Evolutionary conservation across 2,329 filamentous ascomycete genomes (phyloP).

Genomic region (Zymoseptoria crescenta): DNA sequence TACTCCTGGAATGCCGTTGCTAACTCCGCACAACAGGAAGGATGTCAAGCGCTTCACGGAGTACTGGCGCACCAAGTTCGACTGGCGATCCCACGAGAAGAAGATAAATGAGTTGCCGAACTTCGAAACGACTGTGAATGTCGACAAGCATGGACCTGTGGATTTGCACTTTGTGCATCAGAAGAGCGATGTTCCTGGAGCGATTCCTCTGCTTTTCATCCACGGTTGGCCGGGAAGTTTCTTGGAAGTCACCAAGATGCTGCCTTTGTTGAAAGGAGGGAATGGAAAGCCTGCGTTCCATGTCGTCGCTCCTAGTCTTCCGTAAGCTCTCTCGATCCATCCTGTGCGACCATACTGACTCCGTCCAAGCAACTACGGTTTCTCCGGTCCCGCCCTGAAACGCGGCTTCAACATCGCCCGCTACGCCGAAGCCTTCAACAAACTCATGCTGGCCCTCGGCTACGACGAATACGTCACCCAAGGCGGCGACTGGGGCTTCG

Average conservation of each 20-base stretch:
- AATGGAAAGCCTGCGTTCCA: conserved; percentile 50
- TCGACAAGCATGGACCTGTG: conserved; percentile 52
- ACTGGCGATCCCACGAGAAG: conserved; percentile 55
- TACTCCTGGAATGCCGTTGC: background rate
- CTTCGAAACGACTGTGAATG: conserved; percentile 45
- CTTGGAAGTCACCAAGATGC: conserved; percentile 56
- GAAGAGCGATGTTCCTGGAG: conserved; percentile 41
- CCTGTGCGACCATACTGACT: background rate
- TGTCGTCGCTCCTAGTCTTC: conserved; percentile 51
- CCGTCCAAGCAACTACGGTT: conserved; percentile 51
- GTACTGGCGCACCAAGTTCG: conserved; percentile 50
- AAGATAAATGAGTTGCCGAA: conserved; percentile 55
- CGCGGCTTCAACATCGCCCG: conserved; percentile 43
- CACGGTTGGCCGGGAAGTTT: conserved; percentile 65
- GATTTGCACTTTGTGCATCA: conserved; percentile 60
- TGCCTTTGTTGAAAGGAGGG: conserved; percentile 39
- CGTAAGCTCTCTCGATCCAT: conserved; percentile 1
- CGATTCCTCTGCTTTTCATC: conserved; percentile 59
- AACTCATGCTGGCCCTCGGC: conserved; percentile 52
- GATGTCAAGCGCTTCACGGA: conserved; percentile 53
- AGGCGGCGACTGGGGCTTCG: conserved; percentile 43
- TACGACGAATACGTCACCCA: conserved; percentile 54
- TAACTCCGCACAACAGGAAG: conserved; percentile 12
- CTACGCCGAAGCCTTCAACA: conserved; percentile 50
- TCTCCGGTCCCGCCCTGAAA: conserved; percentile 53